phyloP scores from a whole-genome alignment of 2,329 filamentous ascomycete species.

The Periconia macrospinosa region DNA sequence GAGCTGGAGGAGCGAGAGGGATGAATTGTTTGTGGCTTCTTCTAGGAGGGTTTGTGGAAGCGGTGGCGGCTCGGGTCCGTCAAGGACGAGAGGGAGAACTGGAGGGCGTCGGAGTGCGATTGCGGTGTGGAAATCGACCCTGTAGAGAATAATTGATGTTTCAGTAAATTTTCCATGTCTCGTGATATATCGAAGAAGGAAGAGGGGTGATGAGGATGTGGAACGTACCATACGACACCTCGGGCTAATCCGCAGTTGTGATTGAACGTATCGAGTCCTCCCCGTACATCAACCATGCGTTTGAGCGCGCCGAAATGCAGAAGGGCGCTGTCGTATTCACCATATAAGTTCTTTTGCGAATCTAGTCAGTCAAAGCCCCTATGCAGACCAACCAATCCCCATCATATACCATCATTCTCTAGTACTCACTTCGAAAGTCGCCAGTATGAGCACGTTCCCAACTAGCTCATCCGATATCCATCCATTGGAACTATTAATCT shows the following conservation, averaged over 20 bases:
- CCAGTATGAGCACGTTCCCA: conserved; percentile 25
- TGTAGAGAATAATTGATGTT: conserved; percentile 1
- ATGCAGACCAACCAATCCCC: too few species aligned
- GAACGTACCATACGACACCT: conserved; percentile 26
- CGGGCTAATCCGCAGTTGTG: conserved; percentile 27
- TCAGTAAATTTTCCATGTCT: not conserved
- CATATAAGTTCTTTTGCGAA: conserved; percentile 21
- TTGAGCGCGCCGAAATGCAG: conserved; percentile 23
- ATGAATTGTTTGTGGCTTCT: conserved; percentile 23
- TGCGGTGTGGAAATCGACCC: conserved; percentile 31
- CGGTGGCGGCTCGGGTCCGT: conserved; percentile 18
- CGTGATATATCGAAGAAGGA: not conserved
- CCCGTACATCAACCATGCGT: conserved; percentile 24
- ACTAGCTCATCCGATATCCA: conserved; percentile 26
- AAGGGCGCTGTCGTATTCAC: conserved; percentile 26
- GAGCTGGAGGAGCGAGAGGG: conserved; percentile 24
- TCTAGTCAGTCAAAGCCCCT: not conserved
- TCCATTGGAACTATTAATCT: conserved; percentile 13
- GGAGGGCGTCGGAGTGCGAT: conserved; percentile 21
- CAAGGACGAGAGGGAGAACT: conserved; percentile 17
- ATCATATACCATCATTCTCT: not conserved
- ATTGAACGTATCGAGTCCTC: conserved; percentile 23
- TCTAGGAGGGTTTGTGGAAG: conserved; percentile 21
- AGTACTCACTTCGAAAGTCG: conserved; percentile 25
- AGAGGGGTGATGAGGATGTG: not conserved